phyloP scores from a whole-genome alignment of 2,329 filamentous ascomycete species.

The Phyllosticta citribraziliensis region DNA sequence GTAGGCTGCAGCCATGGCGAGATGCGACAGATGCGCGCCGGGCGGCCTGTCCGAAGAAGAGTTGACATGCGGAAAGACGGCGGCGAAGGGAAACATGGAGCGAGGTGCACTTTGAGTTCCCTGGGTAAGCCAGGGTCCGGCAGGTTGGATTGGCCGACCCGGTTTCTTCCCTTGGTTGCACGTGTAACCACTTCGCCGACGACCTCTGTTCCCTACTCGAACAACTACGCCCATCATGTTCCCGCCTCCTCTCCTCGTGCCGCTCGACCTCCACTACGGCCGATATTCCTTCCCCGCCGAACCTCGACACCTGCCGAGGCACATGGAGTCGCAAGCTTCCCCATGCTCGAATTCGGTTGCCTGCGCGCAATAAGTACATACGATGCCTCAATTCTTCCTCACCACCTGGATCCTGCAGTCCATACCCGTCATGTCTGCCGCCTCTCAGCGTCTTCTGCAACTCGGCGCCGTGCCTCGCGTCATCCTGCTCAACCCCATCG shows the following conservation, averaged over 20 bases:
- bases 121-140: not conserved
- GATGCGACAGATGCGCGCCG: not conserved
- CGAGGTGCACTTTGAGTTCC: not conserved
- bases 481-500: slow-evolving; percentile 21
- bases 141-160: not conserved
- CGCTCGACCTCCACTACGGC: not conserved
- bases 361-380: not conserved
- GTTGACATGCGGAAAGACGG: not conserved
- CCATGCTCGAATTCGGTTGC: not conserved
- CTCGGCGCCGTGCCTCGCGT: slow-evolving; percentile 7
- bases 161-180: not conserved
- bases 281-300: not conserved
- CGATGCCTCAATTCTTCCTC: not conserved
- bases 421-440: not conserved
- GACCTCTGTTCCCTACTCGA: not conserved
- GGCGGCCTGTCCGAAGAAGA: not conserved
- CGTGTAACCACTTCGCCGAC: not conserved
- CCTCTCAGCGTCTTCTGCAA: not conserved
- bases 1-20: not conserved
- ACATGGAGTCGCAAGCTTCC: not conserved
- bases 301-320: not conserved
- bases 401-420: not conserved
- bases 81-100: not conserved
- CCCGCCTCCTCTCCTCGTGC: not conserved
- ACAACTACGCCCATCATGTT: not conserved